Percentiles rank a stretch among this genome's conserved stretches.
phyloP scores from a whole-genome alignment of 169 alveolate species.

The Eimeria maxima region DNA sequence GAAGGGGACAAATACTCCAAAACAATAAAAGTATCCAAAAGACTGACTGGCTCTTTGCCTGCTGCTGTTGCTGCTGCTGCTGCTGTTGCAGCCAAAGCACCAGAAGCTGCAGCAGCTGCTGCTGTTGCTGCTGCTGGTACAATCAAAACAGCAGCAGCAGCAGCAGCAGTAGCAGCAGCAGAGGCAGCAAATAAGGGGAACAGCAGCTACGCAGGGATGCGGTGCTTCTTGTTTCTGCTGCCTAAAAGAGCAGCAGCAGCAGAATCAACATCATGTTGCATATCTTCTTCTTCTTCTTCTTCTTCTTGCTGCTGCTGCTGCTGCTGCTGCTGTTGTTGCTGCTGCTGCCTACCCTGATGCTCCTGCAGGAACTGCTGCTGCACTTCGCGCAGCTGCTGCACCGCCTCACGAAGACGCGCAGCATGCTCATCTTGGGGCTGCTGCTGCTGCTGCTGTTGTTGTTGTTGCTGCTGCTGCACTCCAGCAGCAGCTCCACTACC shows the following conservation, averaged over 20 bases:
- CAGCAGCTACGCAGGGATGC: slow-evolving; percentile 4
- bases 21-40: slow-evolving; percentile 36
- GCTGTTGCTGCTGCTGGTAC: neutral
- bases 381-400: slow-evolving; percentile 69
- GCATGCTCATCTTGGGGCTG: slow-evolving; percentile 31
- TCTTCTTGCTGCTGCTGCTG: slow-evolving; percentile 53
- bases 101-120: neutral
- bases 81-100: neutral
- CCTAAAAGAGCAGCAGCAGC: slow-evolving; percentile 10
- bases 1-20: slow-evolving; percentile 46
- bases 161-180: slow-evolving; percentile 31
- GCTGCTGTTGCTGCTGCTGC: slow-evolving; percentile 41
- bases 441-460: slow-evolving; percentile 48
- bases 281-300: neutral
- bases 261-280: neutral
- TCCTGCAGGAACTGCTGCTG: slow-evolving; percentile 55
- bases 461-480: slow-evolving; percentile 38
- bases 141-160: neutral
- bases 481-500: slow-evolving; percentile 1
- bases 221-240: slow-evolving; percentile 56
- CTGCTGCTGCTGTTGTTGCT: slow-evolving; percentile 67
- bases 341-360: slow-evolving; percentile 27
- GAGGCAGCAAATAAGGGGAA: neutral
- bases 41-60: neutral
- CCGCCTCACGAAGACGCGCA: slow-evolving; percentile 53